Conservation (phyloP, 495 filamentous ascomycete species). For the Neurospora sp. region DNA sequence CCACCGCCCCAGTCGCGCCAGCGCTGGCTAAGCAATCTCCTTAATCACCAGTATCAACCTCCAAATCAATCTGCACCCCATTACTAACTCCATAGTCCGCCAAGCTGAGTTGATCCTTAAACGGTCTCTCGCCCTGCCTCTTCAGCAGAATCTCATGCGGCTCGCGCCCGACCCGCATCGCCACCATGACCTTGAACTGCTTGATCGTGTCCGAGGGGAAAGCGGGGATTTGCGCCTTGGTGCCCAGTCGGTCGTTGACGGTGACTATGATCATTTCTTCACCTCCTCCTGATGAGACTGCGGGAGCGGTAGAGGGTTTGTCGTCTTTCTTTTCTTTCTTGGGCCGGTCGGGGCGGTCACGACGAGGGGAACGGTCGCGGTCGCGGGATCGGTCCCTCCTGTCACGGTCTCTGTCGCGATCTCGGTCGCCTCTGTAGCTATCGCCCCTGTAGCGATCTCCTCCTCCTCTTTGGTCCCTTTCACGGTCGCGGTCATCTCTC, state of each 20-base stretch:
- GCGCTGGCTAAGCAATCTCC: background rate
- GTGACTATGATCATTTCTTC: conserved; percentile 88
- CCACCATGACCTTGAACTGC: conserved; percentile 84
- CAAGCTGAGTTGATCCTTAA: conserved; percentile 78
- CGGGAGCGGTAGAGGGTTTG: conserved; percentile 12
- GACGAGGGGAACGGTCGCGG: conserved; percentile 8
- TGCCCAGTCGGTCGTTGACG: conserved; percentile 85
- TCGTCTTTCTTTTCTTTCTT: background rate
- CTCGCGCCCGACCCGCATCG: conserved; percentile 73
- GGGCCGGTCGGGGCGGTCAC: conserved; percentile 2
- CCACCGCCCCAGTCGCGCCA: too few relatives aligned
- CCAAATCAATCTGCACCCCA: conserved; percentile 82
- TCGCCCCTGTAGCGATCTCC: background rate
- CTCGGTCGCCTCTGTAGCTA: conserved; percentile 4
- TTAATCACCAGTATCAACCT: conserved; percentile 71
- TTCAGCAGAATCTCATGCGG: conserved; percentile 87
- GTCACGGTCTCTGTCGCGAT: conserved; percentile 3
- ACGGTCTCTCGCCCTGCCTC: conserved; percentile 81
- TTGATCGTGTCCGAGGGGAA: conserved; percentile 70
- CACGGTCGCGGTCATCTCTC: conserved; percentile 15
- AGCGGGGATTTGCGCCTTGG: conserved; percentile 82
- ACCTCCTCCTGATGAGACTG: conserved; percentile 11
- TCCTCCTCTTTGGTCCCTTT: conserved; percentile 9
- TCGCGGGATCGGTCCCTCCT: background rate
- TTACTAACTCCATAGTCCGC: conserved; percentile 85